Base-by-base conservation (phyloP, 2,329 filamentous ascomycete genomes). In the Helminthosporium solani region DNA sequence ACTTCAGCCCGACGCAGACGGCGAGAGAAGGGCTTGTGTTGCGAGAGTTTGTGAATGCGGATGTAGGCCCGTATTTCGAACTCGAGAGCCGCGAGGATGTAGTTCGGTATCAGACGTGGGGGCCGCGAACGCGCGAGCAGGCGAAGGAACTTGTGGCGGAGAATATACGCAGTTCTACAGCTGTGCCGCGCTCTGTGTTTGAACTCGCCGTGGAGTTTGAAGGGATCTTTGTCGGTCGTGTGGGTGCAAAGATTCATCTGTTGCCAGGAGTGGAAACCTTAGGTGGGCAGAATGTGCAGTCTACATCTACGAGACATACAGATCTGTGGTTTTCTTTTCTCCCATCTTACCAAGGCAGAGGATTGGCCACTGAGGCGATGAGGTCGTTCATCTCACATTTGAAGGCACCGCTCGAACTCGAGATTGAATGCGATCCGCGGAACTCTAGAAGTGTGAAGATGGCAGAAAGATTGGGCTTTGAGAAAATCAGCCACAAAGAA, bases 341-440 rank as follows among this genome's bases (percentile, higher is more conserved):
- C 33, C 62, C 62, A 0, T 27, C 43, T 2, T 37, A 34, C 1
- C 63, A 68, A 19, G 60, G 65, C 0, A 49, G 53, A 25, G 65
- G 66, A 0, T 56, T 58, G 18, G 67, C 66, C 11, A 68, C 60
- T 0, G 67, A 69, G 28, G 66, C 66, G 5, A 57, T 66, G 58
- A 31, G 27, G 3, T 54, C 56, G 0, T 66, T 70, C 9, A 53
- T 68, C 15, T 36, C 46, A 0, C 44, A 54, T 4, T 21, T 70
- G 2, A 45, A 44, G 3, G 44, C 46, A 8, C 49, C 47, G 19
- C 3, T 63, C 9, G 54, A 58, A 19, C 40, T 68, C 36, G 58
- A 68, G 33, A 68, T 70, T 44, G 67, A 69, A 35, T 68, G 65
- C 33, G 66, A 70, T 55, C 66, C 67, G 4, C 43, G 66, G 28